Conservation (phyloP, 2,329 filamentous ascomycete genomes). For the Aaosphaeria pasadenensis region DNA sequence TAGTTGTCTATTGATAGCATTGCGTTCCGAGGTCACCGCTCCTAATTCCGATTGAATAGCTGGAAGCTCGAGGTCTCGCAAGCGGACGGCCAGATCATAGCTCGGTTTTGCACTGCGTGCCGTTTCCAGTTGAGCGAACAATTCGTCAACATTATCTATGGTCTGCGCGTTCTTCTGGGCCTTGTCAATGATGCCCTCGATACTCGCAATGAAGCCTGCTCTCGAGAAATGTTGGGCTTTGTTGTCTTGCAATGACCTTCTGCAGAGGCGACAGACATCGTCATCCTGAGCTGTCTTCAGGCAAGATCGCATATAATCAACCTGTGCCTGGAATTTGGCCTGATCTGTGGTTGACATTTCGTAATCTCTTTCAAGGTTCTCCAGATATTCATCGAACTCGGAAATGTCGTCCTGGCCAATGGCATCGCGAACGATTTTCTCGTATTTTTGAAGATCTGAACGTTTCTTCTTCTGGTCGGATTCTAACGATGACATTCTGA, state of each 20-base stretch:
- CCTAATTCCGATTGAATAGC: constrained; percentile 62
- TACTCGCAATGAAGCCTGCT: constrained; percentile 61
- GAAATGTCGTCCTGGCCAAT: constrained; percentile 31
- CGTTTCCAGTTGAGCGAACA: constrained; percentile 58
- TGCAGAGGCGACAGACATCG: constrained; percentile 75
- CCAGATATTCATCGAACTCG: constrained; percentile 52
- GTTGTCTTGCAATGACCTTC: constrained; percentile 60
- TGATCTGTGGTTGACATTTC: constrained; percentile 60
- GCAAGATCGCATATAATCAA: constrained; percentile 69
- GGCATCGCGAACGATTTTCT: constrained; percentile 60
- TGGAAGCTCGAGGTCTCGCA: constrained; percentile 68
- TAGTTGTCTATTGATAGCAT: constrained; percentile 38
- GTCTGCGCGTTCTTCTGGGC: constrained; percentile 57
- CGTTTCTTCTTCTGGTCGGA: constrained; percentile 64
- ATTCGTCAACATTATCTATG: constrained; percentile 56
- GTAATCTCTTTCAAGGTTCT: constrained; percentile 50
- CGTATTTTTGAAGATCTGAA: constrained; percentile 60
- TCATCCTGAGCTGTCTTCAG: constrained; percentile 63
- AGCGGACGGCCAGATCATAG: constrained; percentile 71
- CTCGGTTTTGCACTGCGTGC: constrained; percentile 56
- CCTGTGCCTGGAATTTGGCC: constrained; percentile 65
- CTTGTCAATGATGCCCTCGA: constrained; percentile 56
- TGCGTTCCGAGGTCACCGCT: constrained; percentile 42
- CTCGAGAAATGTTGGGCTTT: constrained; percentile 52
- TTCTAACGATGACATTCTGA: constrained; percentile 63